A percentile compares a stretch with the other conserved stretches of the same genome.
These are phyloP conservation scores for Trichoderma sp. DNA, from an alignment of 2,329 filamentous ascomycete genomes.

Conservation along the genomic window DNA sequence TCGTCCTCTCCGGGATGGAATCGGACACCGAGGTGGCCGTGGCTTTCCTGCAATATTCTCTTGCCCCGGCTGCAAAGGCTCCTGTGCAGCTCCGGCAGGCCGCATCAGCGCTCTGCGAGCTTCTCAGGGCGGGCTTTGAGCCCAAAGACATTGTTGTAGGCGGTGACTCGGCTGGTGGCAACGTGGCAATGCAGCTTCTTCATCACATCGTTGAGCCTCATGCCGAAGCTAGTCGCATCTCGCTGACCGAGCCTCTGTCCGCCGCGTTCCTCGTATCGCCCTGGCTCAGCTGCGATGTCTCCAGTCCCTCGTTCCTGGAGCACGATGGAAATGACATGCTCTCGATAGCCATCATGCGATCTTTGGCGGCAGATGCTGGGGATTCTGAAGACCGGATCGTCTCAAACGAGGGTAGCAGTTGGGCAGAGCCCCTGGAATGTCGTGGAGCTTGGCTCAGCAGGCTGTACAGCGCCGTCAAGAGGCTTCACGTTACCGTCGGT, in stretches of 20 bases:
- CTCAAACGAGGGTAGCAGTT: slow-evolving; percentile 28
- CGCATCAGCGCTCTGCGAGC: slow-evolving; percentile 37
- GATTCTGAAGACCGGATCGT: slow-evolving; percentile 23
- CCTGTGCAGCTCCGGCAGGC: slow-evolving; percentile 42
- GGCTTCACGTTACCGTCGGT: slow-evolving; percentile 41
- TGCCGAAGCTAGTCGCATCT: slow-evolving; percentile 32
- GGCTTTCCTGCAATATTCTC: slow-evolving; percentile 42
- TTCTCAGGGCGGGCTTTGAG: slow-evolving; percentile 38
- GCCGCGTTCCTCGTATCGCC: slow-evolving; percentile 42
- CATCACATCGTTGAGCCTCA: slow-evolving; percentile 41
- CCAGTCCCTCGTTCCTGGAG: slow-evolving; percentile 34
- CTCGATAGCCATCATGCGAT: slow-evolving; percentile 29
- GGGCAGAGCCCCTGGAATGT: slow-evolving; percentile 38
- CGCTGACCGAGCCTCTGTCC: slow-evolving; percentile 35
- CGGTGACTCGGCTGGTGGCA: slow-evolving; percentile 45
- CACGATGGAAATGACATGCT: slow-evolving; percentile 43
- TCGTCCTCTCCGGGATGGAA: slow-evolving; percentile 32
- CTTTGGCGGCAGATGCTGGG: slow-evolving; percentile 27
- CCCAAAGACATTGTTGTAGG: slow-evolving; percentile 41
- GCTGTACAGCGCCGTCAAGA: slow-evolving; percentile 31
- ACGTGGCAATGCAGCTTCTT: slow-evolving; percentile 40
- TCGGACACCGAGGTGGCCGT: slow-evolving; percentile 37
- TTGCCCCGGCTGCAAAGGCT: slow-evolving; percentile 37
- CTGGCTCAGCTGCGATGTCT: slow-evolving; percentile 35
- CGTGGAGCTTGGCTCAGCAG: slow-evolving; percentile 37